Base-by-base conservation (phyloP, 371 early-diverging fungal species). In the Cokeromyces recurvatus region DNA sequence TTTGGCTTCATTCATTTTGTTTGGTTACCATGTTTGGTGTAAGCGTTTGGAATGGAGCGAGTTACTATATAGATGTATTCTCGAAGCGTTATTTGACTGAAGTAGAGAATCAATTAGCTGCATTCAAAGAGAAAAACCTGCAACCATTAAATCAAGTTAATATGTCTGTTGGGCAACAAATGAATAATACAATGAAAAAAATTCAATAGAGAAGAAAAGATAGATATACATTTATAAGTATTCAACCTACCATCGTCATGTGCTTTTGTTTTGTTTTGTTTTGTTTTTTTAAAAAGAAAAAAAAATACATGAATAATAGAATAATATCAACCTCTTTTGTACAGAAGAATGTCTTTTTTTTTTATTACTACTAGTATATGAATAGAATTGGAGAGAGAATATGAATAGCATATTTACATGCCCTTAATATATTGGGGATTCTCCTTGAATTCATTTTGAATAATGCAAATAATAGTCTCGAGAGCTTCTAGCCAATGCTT, bases 401-500 rank as follows among this genome's bases (percentile, higher is more conserved):
- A n/a, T n/a, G n/a, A n/a, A n/a, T n/a, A n/a, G n/a, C n/a, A n/a
- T 58, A 55, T 72, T 67, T 70, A 74, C 74, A 74, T 69, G 57
- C 70, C 74, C 67, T 74, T 74, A 42, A 68, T 71, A 25, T 66
- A 71, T 22, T 55, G 57, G 43, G 75, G 75, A 43, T 74, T 64
- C 11, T 46, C 53, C n/a, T 38, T 40, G 51, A 74, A 74, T 19
- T 68, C 32, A 14, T 32, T 43, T 22, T 66, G 55, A 38, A 66
- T 66, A 17, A 43, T 59, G n/a, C 51, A 59, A 45, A 94, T 81
- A 46, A 82, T 64, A 16, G 64, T 68, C 59, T 91, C 87, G 35
- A 97, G 78, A 21, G 89, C 91, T 2, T 46, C 55, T 20, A 92
- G 71, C 90, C 92, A 97, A 35, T 50, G 50, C 32, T 71, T 65